A percentile compares a stretch with the other conserved stretches of the same genome.
Conservation (phyloP, 441 rosid species). For the Gossypium davidsonii region DNA sequence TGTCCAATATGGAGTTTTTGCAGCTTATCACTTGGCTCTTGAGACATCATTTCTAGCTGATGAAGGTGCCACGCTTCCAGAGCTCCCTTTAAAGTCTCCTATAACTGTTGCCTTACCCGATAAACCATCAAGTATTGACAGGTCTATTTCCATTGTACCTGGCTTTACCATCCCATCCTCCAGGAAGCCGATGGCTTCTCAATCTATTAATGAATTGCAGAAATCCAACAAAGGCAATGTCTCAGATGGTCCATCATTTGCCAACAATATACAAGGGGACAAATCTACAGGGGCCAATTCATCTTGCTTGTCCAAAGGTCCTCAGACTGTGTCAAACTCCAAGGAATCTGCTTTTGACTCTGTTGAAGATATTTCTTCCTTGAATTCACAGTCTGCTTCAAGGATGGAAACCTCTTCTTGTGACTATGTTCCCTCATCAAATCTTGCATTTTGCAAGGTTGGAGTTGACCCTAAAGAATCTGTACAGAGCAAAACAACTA, state of each 20-base stretch:
- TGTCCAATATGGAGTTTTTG: slow-evolving; percentile 72
- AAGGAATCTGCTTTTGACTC: slow-evolving; percentile 15
- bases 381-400: slow-evolving; percentile 15
- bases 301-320: slow-evolving; percentile 30
- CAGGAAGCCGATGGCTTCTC: slow-evolving; percentile 36
- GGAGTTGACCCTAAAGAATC: slow-evolving; percentile 34
- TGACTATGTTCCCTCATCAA: slow-evolving; percentile 19
- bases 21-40: slow-evolving; percentile 75
- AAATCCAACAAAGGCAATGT: slow-evolving; percentile 26
- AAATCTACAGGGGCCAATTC: slow-evolving; percentile 31
- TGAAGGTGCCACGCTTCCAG: slow-evolving; percentile 76
- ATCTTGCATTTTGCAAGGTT: slow-evolving; percentile 25
- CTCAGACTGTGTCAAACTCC: slow-evolving; percentile 21
- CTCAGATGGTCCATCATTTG: slow-evolving; percentile 27
- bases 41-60: slow-evolving; percentile 79
- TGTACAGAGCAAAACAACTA: slow-evolving; percentile 21
- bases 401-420: slow-evolving; percentile 22
- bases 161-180: slow-evolving; percentile 43
- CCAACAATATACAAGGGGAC: slow-evolving; percentile 24
- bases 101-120: slow-evolving; percentile 68
- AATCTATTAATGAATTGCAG: slow-evolving; percentile 30
- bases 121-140: slow-evolving; percentile 48
- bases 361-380: slow-evolving; percentile 21
- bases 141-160: slow-evolving; percentile 70
- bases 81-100: slow-evolving; percentile 59